A percentile compares a stretch with the other conserved stretches of the same genome.
These are phyloP conservation scores for Myxozyma udenii DNA, from an alignment of 805 yeast genomes.

Conservation along the genomic window DNA sequence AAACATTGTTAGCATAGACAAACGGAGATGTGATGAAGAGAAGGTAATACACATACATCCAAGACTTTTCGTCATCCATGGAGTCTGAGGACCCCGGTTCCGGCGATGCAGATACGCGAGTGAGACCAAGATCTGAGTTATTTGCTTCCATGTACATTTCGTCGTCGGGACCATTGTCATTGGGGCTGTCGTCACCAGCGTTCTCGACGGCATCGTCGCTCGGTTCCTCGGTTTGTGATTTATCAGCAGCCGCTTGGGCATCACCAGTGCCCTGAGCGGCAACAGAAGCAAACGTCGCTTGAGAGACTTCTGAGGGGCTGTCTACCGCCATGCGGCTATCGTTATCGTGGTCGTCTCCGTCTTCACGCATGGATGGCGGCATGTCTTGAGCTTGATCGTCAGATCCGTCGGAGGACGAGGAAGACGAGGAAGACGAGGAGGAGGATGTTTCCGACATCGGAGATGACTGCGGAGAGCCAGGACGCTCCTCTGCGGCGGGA, in stretches of 20 bases:
- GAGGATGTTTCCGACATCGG: conserved; percentile 6
- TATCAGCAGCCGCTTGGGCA: neutral
- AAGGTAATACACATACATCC: conserved; percentile 9
- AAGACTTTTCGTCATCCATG: conserved; percentile 36
- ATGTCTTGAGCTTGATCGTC: neutral
- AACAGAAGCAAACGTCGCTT: neutral
- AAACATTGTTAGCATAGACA: neutral
- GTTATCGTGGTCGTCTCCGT: neutral
- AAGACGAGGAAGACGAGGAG: conserved; percentile 4
- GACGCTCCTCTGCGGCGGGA: neutral
- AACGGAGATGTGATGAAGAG: neutral
- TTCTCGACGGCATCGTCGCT: conserved; percentile 11
- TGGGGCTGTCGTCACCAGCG: conserved; percentile 28
- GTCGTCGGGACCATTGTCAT: conserved; percentile 28
- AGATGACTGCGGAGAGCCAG: neutral
- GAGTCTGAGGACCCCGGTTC: conserved; percentile 24
- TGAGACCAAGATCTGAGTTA: conserved; percentile 28
- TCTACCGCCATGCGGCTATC: neutral
- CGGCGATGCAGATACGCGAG: conserved; percentile 30
- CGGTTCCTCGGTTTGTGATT: neutral
- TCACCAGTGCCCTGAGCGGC: neutral
- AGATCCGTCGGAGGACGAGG: neutral
- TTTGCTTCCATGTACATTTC: conserved; percentile 29
- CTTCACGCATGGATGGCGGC: neutral
- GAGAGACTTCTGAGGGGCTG: neutral